phyloP scores from a whole-genome alignment of 1,284 basidiomycete genomes.

The Ganoderma multipileum region DNA sequence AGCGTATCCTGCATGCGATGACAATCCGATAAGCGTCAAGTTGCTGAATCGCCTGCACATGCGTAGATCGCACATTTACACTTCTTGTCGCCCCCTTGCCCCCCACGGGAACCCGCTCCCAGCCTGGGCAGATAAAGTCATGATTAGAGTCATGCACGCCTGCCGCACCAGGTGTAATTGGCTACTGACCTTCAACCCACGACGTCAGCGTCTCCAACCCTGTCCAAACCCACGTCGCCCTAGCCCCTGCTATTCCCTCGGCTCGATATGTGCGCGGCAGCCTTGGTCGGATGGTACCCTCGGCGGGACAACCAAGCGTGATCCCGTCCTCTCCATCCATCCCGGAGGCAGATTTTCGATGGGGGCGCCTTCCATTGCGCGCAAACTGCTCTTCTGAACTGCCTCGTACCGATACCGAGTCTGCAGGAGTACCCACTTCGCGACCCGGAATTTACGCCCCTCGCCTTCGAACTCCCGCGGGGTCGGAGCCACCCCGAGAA shows the following conservation, averaged over 20 bases:
- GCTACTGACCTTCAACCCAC: not conserved
- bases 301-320: not conserved
- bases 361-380: not conserved
- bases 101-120: not conserved
- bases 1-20: not conserved
- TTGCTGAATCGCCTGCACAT: not conserved
- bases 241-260: not conserved
- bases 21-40: not conserved
- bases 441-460: not conserved
- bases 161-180: not conserved
- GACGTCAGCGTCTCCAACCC: not conserved
- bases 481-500: not conserved
- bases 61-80: not conserved
- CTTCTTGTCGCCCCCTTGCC: not conserved
- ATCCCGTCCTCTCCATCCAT: not conserved
- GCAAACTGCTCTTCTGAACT: not conserved
- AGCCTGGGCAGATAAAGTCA: not conserved
- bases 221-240: not conserved
- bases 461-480: not conserved
- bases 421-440: conserved; percentile 1
- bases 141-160: not conserved
- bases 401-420: not conserved
- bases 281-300: not conserved
- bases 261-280: not conserved
- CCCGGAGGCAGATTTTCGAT: not conserved